Conservation (phyloP, 208 protist genomes). For the Leishmania gerbilli region DNA sequence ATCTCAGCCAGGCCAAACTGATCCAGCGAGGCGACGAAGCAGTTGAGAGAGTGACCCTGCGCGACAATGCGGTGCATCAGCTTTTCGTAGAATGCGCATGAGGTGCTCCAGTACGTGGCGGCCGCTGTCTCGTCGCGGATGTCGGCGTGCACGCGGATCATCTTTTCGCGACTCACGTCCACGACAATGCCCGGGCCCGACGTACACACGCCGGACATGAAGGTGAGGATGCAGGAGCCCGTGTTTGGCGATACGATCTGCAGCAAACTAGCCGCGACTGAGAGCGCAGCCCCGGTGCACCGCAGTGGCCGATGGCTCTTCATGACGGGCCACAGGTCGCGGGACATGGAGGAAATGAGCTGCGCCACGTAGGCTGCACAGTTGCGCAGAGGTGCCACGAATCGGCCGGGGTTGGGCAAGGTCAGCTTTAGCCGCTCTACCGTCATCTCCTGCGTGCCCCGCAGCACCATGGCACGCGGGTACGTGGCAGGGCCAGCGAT, state of each 20-base stretch:
- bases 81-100: slow-evolving; percentile 93
- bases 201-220: slow-evolving; percentile 96
- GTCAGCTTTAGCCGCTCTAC: slow-evolving; percentile 54
- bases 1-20: slow-evolving; percentile 98
- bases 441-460: slow-evolving; percentile 78
- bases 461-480: slow-evolving; percentile 84
- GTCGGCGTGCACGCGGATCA: slow-evolving; percentile 97
- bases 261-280: slow-evolving; percentile 94
- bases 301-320: slow-evolving; percentile 92
- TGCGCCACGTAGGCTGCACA: slow-evolving; percentile 68
- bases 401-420: slow-evolving; percentile 49
- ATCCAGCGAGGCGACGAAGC: slow-evolving; percentile 97
- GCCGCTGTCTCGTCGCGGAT: slow-evolving; percentile 89
- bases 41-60: slow-evolving; percentile 96
- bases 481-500: slow-evolving; percentile 65
- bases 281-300: slow-evolving; percentile 97
- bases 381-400: slow-evolving; percentile 79
- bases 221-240: slow-evolving; percentile 95
- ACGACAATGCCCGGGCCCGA: slow-evolving; percentile 95
- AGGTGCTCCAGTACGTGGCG: slow-evolving; percentile 74
- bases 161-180: slow-evolving; percentile 89
- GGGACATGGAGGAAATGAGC: slow-evolving; percentile 95
- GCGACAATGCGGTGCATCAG: slow-evolving; percentile 94
- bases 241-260: slow-evolving; percentile 88
- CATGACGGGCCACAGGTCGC: slow-evolving; percentile 96